These are phyloP conservation scores for Nasturtium officinale DNA, from an alignment of 345 rosid species.

Conservation along the genomic window DNA sequence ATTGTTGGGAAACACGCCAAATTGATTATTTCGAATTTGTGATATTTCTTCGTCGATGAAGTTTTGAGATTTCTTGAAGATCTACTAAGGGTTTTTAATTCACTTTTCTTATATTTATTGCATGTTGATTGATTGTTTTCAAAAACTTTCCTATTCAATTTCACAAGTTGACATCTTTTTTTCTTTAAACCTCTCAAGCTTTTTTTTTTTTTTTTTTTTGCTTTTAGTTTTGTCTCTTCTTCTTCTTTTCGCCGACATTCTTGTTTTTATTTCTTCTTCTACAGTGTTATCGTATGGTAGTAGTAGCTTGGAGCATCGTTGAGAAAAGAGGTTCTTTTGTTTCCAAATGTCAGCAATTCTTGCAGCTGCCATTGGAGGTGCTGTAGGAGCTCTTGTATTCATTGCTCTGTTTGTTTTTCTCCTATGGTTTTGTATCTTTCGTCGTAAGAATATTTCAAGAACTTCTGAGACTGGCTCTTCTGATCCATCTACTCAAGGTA, in stretches of 20 bases:
- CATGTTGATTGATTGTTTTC: slow-evolving; percentile 38
- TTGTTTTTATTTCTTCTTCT: slow-evolving; percentile 1
- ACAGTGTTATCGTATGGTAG: slow-evolving; percentile 42
- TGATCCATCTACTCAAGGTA: slow-evolving; percentile 77
- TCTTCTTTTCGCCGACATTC: slow-evolving; percentile 42
- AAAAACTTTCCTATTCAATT: slow-evolving; percentile 26
- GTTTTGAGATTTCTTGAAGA: slow-evolving; percentile 51
- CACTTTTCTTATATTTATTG: slow-evolving; percentile 9
- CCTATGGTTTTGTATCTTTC: slow-evolving; percentile 66
- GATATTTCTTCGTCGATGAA: slow-evolving; percentile 56
- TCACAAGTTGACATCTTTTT: slow-evolving; percentile 33
- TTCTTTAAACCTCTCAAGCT: slow-evolving; percentile 12
- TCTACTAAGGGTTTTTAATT: slow-evolving; percentile 39
- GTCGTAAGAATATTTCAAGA: slow-evolving; percentile 53
- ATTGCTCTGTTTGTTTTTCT: slow-evolving; percentile 56
- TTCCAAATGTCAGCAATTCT: slow-evolving; percentile 84
- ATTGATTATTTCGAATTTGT: slow-evolving; percentile 30
- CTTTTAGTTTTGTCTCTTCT: slow-evolving; percentile 45
- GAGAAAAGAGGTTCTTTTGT: slow-evolving; percentile 44
- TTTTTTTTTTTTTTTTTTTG: slow-evolving; percentile 6
- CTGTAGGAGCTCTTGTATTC: slow-evolving; percentile 92
- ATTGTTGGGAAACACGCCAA: slow-evolving; percentile 29
- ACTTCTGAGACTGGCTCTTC: slow-evolving; percentile 90
- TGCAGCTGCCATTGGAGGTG: slow-evolving; percentile 88
- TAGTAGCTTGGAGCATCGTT: slow-evolving; percentile 46